phyloP scores from a whole-genome alignment of 163 green algal genomes.

The Scenedesmus sp. region DNA sequence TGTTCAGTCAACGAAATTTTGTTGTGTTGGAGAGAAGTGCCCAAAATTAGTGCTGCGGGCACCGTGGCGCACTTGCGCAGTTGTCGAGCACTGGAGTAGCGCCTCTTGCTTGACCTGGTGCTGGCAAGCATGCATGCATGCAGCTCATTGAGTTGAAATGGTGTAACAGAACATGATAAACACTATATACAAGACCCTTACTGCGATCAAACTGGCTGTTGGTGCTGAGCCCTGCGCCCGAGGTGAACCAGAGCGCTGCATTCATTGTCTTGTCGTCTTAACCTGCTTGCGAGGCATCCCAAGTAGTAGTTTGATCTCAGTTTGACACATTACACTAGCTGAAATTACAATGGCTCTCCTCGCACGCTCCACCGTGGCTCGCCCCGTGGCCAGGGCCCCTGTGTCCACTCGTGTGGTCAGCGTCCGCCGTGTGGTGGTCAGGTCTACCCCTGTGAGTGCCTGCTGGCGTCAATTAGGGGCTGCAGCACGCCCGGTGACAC shows the following conservation, averaged over 20 bases:
- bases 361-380: conserved; percentile 11
- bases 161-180: background rate
- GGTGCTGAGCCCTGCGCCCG: conserved; percentile 5
- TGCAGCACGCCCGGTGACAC: background rate
- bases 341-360: conserved; percentile 28
- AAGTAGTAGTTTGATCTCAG: background rate
- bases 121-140: background rate
- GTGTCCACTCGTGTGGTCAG: background rate
- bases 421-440: conserved; percentile 30
- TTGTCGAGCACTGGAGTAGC: background rate
- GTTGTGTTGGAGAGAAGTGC: background rate
- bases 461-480: conserved; percentile 4
- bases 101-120: background rate
- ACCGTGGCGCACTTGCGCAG: background rate
- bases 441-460: conserved; percentile 44
- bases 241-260: background rate
- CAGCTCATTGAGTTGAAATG: background rate
- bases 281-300: background rate
- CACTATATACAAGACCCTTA: background rate
- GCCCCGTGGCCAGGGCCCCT: background rate
- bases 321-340: background rate
- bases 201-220: background rate
- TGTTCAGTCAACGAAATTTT: no score
- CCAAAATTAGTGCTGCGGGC: background rate
- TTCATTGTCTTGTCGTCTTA: background rate